Percentiles rank a stretch among this genome's conserved stretches.
phyloP scores from a whole-genome alignment of 116 monocot species.

The Zostera marina region DNA sequence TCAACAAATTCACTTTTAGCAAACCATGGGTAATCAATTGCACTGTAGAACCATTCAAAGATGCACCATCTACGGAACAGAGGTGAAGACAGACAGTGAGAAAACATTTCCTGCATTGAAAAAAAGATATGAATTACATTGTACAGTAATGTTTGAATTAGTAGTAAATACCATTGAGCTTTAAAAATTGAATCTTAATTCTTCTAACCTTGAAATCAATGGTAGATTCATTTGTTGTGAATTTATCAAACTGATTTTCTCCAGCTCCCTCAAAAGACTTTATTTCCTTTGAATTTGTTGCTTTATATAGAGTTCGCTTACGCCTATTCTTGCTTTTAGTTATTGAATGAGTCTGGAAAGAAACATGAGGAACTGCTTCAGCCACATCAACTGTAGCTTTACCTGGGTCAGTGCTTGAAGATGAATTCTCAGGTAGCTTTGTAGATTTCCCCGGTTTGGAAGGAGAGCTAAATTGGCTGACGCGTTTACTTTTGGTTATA shows the following conservation, averaged over 20 bases:
- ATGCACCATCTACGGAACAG: slow-evolving; percentile 84
- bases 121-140: background rate
- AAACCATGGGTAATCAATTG: slow-evolving; percentile 99
- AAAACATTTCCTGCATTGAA: slow-evolving; percentile 52
- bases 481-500: slow-evolving; percentile 33
- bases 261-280: slow-evolving; percentile 30
- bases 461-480: slow-evolving; percentile 21
- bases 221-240: slow-evolving; percentile 12
- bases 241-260: slow-evolving; percentile 26
- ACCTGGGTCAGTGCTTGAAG: slow-evolving; percentile 25
- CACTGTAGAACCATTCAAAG: slow-evolving; percentile 99
- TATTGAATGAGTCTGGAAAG: slow-evolving; percentile 17
- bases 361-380: slow-evolving; percentile 23
- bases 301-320: slow-evolving; percentile 39
- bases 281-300: slow-evolving; percentile 26
- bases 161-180: background rate
- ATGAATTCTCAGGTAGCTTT: slow-evolving; percentile 34
- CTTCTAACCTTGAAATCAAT: slow-evolving; percentile 33
- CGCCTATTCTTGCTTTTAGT: slow-evolving; percentile 39
- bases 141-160: too few relatives aligned
- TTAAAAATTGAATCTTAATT: background rate
- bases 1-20: slow-evolving; percentile 95
- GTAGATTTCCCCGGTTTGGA: slow-evolving; percentile 33
- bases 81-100: slow-evolving; percentile 48
- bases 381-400: slow-evolving; percentile 16